These are phyloP conservation scores for Puccinia triticina DNA, from an alignment of 1,284 basidiomycete genomes.

Conservation along the genomic window DNA sequence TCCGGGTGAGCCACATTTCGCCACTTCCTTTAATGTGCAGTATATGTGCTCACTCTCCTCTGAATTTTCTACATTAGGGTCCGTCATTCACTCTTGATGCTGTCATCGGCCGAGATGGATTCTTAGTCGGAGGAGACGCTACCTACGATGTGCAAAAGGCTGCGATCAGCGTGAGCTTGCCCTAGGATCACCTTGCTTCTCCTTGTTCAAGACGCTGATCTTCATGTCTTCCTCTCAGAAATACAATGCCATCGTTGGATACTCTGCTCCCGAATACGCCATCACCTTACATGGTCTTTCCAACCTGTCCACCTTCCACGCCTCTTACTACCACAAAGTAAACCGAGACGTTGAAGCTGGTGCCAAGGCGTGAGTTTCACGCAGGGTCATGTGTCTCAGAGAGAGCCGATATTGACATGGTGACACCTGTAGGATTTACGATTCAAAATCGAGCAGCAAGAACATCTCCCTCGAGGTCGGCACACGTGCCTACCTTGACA, in stretches of 20 bases:
- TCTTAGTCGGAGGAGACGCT: slow-evolving; percentile 94
- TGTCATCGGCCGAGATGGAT: slow-evolving; percentile 90
- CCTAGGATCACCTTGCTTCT: background rate
- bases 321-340: slow-evolving; percentile 98
- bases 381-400: background rate
- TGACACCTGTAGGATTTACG: slow-evolving; percentile 71
- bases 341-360: slow-evolving; percentile 92
- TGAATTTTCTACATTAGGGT: background rate
- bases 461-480: slow-evolving; percentile 94
- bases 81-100: slow-evolving; percentile 53
- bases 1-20: slow-evolving; percentile 71
- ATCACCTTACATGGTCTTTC: slow-evolving; percentile 91
- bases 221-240: slow-evolving; percentile 61
- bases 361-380: slow-evolving; percentile 70
- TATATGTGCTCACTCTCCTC: slow-evolving; percentile 47
- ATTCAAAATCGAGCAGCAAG: slow-evolving; percentile 80
- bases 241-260: slow-evolving; percentile 90
- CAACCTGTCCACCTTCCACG: slow-evolving; percentile 91
- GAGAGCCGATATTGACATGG: background rate
- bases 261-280: slow-evolving; percentile 94
- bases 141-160: slow-evolving; percentile 95
- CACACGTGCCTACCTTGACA: slow-evolving; percentile 74
- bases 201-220: background rate
- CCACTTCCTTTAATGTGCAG: slow-evolving; percentile 41
- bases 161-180: slow-evolving; percentile 68